Conservation (phyloP, 495 filamentous ascomycete genomes). For the Tirmania nivea region DNA sequence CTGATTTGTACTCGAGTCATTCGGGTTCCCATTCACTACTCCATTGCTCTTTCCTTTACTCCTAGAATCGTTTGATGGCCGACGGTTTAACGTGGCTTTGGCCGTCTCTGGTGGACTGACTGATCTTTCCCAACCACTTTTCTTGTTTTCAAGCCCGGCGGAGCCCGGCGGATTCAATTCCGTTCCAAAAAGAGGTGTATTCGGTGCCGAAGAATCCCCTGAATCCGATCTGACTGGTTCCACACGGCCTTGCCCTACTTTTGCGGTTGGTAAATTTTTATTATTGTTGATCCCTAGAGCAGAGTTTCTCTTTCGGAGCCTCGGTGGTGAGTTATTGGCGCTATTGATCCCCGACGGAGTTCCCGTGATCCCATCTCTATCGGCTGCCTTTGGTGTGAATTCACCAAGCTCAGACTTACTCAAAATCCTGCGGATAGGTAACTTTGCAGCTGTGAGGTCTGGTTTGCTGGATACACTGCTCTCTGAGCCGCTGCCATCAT, state of each 20-base stretch:
- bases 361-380: background rate
- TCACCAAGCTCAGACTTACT: constrained; percentile 59
- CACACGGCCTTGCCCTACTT: background rate
- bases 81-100: constrained; percentile 7
- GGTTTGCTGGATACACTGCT: constrained; percentile 24
- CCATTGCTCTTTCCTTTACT: constrained; percentile 14
- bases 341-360: constrained; percentile 25
- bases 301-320: constrained; percentile 14
- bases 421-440: constrained; percentile 49
- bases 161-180: background rate
- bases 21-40: constrained; percentile 3
- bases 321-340: constrained; percentile 41
- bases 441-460: constrained; percentile 32
- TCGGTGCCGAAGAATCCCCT: constrained; percentile 20
- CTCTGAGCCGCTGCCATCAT: background rate
- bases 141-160: constrained; percentile 15
- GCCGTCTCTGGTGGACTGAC: constrained; percentile 23
- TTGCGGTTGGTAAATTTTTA: background rate
- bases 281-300: background rate
- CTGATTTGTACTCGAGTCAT: constrained; percentile 2
- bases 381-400: constrained; percentile 24
- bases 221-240: constrained; percentile 2
- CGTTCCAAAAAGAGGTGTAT: constrained; percentile 19
- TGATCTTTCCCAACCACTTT: constrained; percentile 21
- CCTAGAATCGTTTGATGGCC: constrained; percentile 10